Evolutionary conservation across 441 rosid species (phyloP).

Genomic region (Populus hybrid): DNA sequence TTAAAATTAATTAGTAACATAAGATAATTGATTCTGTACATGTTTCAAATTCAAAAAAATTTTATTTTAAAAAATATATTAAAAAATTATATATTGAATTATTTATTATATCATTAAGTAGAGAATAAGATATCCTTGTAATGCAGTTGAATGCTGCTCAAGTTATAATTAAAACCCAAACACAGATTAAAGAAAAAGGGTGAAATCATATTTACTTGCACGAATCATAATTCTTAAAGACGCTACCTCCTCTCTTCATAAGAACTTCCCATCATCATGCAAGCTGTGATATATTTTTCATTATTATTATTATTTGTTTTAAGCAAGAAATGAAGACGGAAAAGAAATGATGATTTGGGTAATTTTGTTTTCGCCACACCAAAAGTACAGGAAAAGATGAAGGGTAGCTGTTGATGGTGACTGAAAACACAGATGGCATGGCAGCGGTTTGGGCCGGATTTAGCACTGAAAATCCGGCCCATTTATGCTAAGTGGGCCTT

Average conservation of each 20-base stretch:
- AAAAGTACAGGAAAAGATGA: background rate
- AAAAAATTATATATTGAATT: too few relatives aligned
- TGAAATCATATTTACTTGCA: background rate
- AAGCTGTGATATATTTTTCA: background rate
- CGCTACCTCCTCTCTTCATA: background rate
- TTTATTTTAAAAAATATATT: too few relatives aligned
- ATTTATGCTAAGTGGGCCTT: background rate
- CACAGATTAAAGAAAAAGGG: background rate
- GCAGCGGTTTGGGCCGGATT: background rate
- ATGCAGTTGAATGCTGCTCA: background rate
- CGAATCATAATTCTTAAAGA: background rate
- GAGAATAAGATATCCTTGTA: too few relatives aligned
- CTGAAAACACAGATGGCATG: background rate
- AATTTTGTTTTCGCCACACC: background rate
- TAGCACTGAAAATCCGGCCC: background rate
- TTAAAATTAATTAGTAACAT: too few relatives aligned
- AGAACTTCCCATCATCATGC: background rate
- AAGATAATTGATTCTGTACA: too few relatives aligned
- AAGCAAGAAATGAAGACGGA: background rate
- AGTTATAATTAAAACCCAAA: background rate
- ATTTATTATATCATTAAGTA: too few relatives aligned
- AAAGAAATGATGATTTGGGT: background rate
- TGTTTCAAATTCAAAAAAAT: rapidly evolving
- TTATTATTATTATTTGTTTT: background rate
- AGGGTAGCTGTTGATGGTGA: background rate